Conservation (phyloP, 805 yeast genomes). For the Kodamaea sagamina region DNA sequence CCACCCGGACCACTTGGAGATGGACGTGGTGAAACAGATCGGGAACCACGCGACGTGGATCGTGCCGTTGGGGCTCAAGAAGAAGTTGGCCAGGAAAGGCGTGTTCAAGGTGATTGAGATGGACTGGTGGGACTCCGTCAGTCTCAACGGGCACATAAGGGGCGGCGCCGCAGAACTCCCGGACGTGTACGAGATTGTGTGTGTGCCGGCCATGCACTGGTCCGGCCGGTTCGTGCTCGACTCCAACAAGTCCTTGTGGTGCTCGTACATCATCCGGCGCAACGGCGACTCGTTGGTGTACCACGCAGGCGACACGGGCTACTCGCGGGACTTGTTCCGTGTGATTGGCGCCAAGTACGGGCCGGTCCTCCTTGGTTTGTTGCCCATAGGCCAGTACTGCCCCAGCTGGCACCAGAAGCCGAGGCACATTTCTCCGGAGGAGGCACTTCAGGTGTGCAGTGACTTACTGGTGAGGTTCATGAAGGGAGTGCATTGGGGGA, state of each 20-base stretch:
- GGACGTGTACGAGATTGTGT: constrained; percentile 72
- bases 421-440: constrained; percentile 82
- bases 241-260: constrained; percentile 83
- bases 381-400: constrained; percentile 94
- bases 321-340: constrained; percentile 68
- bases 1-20: constrained; percentile 93
- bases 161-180: constrained; percentile 23
- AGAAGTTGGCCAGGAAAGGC: constrained; percentile 58
- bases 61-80: constrained; percentile 78
- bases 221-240: constrained; percentile 83
- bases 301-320: constrained; percentile 97
- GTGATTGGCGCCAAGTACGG: constrained; percentile 69
- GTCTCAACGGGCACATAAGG: constrained; percentile 41
- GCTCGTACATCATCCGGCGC: constrained; percentile 72
- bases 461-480: constrained; percentile 62
- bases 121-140: constrained; percentile 83
- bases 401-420: constrained; percentile 95
- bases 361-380: constrained; percentile 56
- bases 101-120: constrained; percentile 67
- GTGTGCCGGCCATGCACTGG: constrained; percentile 98
- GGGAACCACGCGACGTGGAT: constrained; percentile 75
- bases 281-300: constrained; percentile 72
- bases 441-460: constrained; percentile 65
- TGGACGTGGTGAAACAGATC: constrained; percentile 49
- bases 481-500: constrained; percentile 96